phyloP scores from a whole-genome alignment of 2,329 filamentous ascomycete genomes.

The Proliferodiscus dingleyae region DNA sequence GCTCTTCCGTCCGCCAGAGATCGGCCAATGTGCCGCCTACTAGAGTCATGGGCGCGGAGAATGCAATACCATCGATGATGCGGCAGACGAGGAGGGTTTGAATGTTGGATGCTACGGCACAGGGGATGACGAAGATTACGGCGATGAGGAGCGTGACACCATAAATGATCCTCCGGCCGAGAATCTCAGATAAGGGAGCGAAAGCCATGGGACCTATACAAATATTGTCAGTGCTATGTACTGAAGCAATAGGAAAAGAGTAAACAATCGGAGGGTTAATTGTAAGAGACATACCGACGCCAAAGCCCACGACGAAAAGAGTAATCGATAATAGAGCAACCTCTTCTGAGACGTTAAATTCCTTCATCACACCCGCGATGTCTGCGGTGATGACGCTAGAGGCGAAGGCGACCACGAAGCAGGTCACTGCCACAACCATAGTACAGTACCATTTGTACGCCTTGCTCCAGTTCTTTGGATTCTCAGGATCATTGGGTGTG shows the following conservation, averaged over 20 bases:
- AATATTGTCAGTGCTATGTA: conserved; percentile 7
- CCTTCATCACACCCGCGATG: conserved; percentile 55
- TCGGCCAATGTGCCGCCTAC: conserved; percentile 80
- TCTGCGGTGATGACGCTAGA: conserved; percentile 77
- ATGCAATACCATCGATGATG: conserved; percentile 75
- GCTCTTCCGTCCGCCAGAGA: conserved; percentile 78
- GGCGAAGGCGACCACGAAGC: conserved; percentile 60
- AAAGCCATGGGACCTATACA: conserved; percentile 66
- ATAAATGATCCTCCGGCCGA: conserved; percentile 69
- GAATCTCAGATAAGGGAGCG: conserved; percentile 71
- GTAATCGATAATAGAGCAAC: conserved; percentile 68
- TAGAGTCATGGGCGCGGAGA: conserved; percentile 81
- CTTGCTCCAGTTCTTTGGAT: conserved; percentile 84
- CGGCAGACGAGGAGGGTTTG: conserved; percentile 71
- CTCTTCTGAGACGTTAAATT: conserved; percentile 66
- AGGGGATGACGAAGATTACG: conserved; percentile 75
- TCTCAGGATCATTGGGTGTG: conserved; percentile 64
- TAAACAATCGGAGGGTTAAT: too few relatives aligned
- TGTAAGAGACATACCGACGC: conserved; percentile 51
- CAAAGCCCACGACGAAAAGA: conserved; percentile 78
- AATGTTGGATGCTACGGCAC: conserved; percentile 72
- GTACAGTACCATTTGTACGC: conserved; percentile 77
- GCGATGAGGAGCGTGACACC: conserved; percentile 43
- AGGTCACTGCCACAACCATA: conserved; percentile 74
- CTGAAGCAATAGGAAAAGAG: too few relatives aligned